Base-by-base conservation (phyloP, 805 yeast species). In the Saturnispora bothae region DNA sequence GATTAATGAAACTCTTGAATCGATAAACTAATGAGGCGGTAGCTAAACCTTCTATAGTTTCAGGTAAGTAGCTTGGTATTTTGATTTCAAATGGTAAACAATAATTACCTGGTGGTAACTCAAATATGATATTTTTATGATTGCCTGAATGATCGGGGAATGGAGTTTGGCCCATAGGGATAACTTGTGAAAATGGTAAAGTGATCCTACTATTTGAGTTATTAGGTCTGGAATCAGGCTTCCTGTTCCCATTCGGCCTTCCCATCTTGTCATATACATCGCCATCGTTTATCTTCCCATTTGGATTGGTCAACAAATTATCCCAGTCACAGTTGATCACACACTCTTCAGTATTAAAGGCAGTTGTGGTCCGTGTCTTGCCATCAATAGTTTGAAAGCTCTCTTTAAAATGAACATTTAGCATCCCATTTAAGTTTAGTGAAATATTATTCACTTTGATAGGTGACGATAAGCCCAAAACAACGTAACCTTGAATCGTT, bases 91-190 rank as follows among this genome's bases (percentile, higher is more conserved):
- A 72, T 0, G 77, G 77, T 36, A 72, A 51, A 31, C 65, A 62
- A 46, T 71, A 71, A 48, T 72, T 72, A 1, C 77, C 78, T 39
- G 64, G 56, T 2, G 74, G 75, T 21, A 72, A 52, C 12, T 61
- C 52, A 45, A 60, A 72, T 5, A 40, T 14, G 7, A 39, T 25
- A 15, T 34, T 35, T 7, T 32, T 25, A 17, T 41, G 28, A 4
- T 45, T 46, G 3, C 18, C 20, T 3, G 43, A 6, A 7, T 30
- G 40, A 28, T 50, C 44, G n/a, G 59, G 58, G 36, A 68, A 69
- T 4, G 62, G 62, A 0, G 62, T 57, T 22, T 38, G 39, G 1
- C 57, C 59, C 3, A 52, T 38, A 4, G 47, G 51, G 4, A 48
- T 44, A 4, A 31, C n/a, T n/a, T n/a, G n/a, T n/a, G n/a, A n/a